These are phyloP conservation scores for Mrakia blollopis DNA, from an alignment of 768 basidiomycete genomes.

Conservation along the genomic window DNA sequence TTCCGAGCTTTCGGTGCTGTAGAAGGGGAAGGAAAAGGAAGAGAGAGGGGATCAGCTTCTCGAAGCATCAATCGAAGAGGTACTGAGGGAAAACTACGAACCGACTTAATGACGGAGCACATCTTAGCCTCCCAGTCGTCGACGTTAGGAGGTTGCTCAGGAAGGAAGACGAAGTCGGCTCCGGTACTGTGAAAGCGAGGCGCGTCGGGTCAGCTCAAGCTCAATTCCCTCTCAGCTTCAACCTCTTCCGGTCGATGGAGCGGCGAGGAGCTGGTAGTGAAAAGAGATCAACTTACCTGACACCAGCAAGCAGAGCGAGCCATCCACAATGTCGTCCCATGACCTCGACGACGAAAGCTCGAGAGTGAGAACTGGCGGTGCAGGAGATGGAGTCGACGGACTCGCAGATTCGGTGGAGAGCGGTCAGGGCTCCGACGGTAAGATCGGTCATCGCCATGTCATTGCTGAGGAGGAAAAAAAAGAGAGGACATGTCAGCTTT, in stretches of 20 bases:
- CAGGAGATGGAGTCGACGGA: conserved; percentile 97
- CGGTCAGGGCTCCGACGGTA: conserved; percentile 94
- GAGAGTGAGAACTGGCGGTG: conserved; percentile 89
- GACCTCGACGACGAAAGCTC: conserved; percentile 96
- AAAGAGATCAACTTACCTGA: conserved; percentile 58
- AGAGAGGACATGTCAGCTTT: neutral
- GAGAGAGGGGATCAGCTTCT: neutral
- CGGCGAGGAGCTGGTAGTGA: neutral
- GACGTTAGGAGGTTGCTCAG: conserved; percentile 74
- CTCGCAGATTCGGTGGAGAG: conserved; percentile 93
- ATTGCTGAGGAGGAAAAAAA: conserved; percentile 49
- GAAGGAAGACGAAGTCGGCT: conserved; percentile 96
- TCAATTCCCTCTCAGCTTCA: neutral
- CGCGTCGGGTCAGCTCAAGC: neutral
- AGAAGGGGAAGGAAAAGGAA: neutral
- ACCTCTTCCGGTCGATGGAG: neutral
- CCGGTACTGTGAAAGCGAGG: conserved; percentile 49
- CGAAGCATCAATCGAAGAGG: neutral
- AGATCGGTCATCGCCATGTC: conserved; percentile 98
- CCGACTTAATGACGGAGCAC: conserved; percentile 76
- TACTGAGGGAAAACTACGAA: conserved; percentile 46
- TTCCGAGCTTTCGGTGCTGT: conserved; percentile 84
- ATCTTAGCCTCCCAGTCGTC: conserved; percentile 87
- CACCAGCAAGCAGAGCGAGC: conserved; percentile 87
- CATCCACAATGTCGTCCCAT: conserved; percentile 99